Evolutionary conservation across 2,329 filamentous ascomycete genomes (phyloP).

Genomic region (Fusarium sp.): DNA sequence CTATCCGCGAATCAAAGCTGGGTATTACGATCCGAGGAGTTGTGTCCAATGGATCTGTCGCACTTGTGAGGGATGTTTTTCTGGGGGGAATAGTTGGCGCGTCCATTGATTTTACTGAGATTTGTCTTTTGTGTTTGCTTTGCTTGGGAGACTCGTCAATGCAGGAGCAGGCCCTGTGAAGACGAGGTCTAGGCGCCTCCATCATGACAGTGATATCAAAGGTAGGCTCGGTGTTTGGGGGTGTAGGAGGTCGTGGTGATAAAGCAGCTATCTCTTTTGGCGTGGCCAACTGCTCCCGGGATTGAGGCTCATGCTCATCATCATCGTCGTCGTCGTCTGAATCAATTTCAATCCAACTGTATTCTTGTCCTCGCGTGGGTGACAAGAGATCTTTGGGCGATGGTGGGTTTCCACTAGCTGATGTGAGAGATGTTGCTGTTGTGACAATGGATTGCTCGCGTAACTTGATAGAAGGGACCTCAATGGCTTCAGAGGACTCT

Average conservation of each 20-base stretch:
- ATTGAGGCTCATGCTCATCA: conserved; percentile 27
- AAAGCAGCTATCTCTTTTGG: conserved; percentile 29
- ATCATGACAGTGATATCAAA: conserved; percentile 33
- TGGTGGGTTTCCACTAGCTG: conserved; percentile 40
- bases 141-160: conserved; percentile 5
- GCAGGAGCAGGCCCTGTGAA: conserved; percentile 6
- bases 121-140: conserved; percentile 8
- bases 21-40: conserved; percentile 20
- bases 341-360: conserved; percentile 52
- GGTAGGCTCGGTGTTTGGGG: conserved; percentile 29
- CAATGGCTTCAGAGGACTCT: conserved; percentile 46
- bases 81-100: conserved; percentile 36
- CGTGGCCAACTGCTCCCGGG: conserved; percentile 8
- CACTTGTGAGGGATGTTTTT: conserved; percentile 28
- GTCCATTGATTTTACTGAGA: conserved; percentile 30
- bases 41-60: conserved; percentile 12
- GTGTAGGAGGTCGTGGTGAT: conserved; percentile 47
- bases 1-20: conserved; percentile 9
- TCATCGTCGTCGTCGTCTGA: conserved; percentile 47
- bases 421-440: conserved; percentile 49
- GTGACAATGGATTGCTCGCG: conserved; percentile 50
- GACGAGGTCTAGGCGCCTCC: conserved; percentile 6
- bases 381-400: conserved; percentile 41
- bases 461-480: conserved; percentile 46
- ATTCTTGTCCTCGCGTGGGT: conserved; percentile 32